Conservation (phyloP, 495 filamentous ascomycete species). For the Hypoxylon fragiforme region DNA sequence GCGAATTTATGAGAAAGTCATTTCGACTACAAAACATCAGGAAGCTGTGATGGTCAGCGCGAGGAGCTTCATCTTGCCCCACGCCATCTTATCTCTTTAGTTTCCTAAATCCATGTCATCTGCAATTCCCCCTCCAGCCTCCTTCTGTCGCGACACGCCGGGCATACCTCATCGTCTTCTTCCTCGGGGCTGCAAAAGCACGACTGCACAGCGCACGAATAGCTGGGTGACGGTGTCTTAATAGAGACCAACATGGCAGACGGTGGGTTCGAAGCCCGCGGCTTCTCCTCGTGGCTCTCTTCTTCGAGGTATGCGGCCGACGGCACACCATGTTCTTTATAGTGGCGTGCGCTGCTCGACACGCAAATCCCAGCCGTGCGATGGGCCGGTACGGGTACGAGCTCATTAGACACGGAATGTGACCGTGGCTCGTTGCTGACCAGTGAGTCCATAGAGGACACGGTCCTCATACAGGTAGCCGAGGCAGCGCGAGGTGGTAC, state of each 20-base stretch:
- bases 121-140: slow-evolving; percentile 8
- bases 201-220: slow-evolving; percentile 19
- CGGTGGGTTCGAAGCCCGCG: background rate
- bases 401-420: background rate
- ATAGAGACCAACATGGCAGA: slow-evolving; percentile 12
- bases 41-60: no score
- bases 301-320: slow-evolving; percentile 2
- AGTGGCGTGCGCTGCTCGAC: background rate
- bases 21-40: no score
- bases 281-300: background rate
- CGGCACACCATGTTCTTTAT: slow-evolving; percentile 16
- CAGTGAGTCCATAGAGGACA: background rate
- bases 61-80: background rate
- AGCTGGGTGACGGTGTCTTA: slow-evolving; percentile 14
- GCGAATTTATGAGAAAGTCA: no score
- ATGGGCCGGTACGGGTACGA: background rate
- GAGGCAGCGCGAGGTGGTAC: background rate
- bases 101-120: slow-evolving; percentile 23
- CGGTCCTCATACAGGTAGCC: background rate
- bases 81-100: no score
- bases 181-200: slow-evolving; percentile 15
- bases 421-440: background rate
- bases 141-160: slow-evolving; percentile 10
- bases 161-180: slow-evolving; percentile 5
- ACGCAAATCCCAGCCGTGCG: background rate